Conservation (phyloP, 1,284 basidiomycete genomes). For the Ganoderma resinaceum region DNA sequence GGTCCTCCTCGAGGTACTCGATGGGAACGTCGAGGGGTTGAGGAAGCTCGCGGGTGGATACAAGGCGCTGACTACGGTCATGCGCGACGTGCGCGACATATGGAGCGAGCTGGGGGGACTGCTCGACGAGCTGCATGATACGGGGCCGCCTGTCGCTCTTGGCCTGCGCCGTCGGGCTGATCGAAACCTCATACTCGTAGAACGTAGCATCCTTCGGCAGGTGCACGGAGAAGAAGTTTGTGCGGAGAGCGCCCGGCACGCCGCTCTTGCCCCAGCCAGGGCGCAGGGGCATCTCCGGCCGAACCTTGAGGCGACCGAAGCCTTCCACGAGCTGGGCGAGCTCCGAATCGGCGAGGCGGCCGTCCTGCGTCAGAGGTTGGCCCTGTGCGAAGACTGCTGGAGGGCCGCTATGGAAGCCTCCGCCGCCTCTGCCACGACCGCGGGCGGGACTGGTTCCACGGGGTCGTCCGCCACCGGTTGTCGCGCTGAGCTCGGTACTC, state of each 20-base stretch:
- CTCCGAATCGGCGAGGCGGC: constrained; percentile 45
- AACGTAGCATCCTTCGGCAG: constrained; percentile 52
- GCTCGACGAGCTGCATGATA: constrained; percentile 67
- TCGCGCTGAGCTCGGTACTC: not conserved
- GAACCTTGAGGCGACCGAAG: constrained; percentile 47
- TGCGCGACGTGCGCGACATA: constrained; percentile 62
- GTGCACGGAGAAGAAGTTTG: constrained; percentile 72
- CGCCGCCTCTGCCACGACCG: constrained; percentile 26
- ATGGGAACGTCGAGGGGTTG: constrained; percentile 59
- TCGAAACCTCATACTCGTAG: constrained; percentile 68
- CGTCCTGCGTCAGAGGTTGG: constrained; percentile 49
- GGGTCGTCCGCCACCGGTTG: not conserved
- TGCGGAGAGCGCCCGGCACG: constrained; percentile 55
- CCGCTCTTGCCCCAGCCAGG: constrained; percentile 73
- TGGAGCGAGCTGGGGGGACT: constrained; percentile 47
- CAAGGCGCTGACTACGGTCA: constrained; percentile 62
- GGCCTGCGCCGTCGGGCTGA: constrained; percentile 57
- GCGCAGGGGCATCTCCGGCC: constrained; percentile 60
- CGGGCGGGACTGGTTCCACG: not conserved
- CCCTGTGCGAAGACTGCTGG: constrained; percentile 43
- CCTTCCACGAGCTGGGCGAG: constrained; percentile 51
- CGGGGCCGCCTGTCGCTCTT: constrained; percentile 58
- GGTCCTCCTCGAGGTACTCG: constrained; percentile 62
- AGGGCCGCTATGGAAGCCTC: constrained; percentile 25
- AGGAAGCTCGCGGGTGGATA: constrained; percentile 62